Evolutionary conservation across 768 basidiomycete genomes (phyloP).

Genomic region (Boletus bicolor): DNA sequence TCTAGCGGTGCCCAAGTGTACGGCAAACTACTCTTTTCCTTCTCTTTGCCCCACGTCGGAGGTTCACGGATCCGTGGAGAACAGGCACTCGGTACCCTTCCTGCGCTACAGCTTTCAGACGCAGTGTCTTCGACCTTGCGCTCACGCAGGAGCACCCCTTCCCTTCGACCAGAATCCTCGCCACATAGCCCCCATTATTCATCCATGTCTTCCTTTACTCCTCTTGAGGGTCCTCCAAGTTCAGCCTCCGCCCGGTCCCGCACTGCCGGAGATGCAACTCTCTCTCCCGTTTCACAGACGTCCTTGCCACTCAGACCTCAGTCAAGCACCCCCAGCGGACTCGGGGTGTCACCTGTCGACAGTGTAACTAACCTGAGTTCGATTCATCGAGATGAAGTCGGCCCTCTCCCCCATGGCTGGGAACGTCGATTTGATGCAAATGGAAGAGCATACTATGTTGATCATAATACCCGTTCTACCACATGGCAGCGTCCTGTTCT

Average conservation of each 20-base stretch:
- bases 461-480: constrained; percentile 78
- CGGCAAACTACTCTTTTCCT: constrained; percentile 74
- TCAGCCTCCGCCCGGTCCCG: constrained; percentile 12
- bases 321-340: constrained; percentile 7
- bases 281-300: constrained; percentile 8
- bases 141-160: constrained; percentile 22
- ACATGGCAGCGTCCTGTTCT: constrained; percentile 64
- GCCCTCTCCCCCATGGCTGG: constrained; percentile 75
- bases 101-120: constrained; percentile 15
- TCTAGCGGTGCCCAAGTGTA: constrained; percentile 51
- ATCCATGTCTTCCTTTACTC: constrained; percentile 18
- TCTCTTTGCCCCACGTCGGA: constrained; percentile 40
- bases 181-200: constrained; percentile 17
- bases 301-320: constrained; percentile 16
- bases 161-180: constrained; percentile 20
- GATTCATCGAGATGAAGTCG: constrained; percentile 53
- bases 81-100: constrained; percentile 17
- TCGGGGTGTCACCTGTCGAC: constrained; percentile 2
- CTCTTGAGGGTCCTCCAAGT: constrained; percentile 8
- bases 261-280: constrained; percentile 15
- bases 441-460: constrained; percentile 80
- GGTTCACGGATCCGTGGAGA: constrained; percentile 17
- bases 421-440: constrained; percentile 69
- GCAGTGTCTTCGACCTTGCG: constrained; percentile 11
- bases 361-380: constrained; percentile 3